A percentile compares a stretch with the other conserved stretches of the same genome.
Conservation (phyloP, 768 basidiomycete genomes). For the Tremella yokohamensis region DNA sequence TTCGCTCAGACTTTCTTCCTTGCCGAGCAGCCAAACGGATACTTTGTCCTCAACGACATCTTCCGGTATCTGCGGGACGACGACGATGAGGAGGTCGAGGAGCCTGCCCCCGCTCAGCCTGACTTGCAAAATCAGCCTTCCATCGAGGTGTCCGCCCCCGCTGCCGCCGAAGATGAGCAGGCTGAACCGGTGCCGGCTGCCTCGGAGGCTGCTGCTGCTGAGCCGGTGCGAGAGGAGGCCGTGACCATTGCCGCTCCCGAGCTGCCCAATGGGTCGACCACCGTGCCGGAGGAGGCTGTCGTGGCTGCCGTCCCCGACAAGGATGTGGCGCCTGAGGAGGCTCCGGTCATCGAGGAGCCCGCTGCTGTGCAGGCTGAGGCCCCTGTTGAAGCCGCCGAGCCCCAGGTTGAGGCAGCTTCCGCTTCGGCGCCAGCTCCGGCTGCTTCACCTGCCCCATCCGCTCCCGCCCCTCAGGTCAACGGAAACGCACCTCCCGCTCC, state of each 20-base stretch:
- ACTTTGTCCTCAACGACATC: conserved; percentile 99
- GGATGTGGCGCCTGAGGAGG: conserved; percentile 34
- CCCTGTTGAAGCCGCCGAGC: conserved; percentile 19
- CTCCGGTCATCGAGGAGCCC: conserved; percentile 46
- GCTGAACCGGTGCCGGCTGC: conserved; percentile 22
- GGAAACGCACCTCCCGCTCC: conserved; percentile 15
- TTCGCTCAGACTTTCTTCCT: conserved; percentile 99
- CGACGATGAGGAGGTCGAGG: conserved; percentile 73
- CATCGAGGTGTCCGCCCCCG: conserved; percentile 14
- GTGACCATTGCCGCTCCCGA: conserved; percentile 16
- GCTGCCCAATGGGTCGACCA: conserved; percentile 44
- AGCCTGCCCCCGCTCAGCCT: conserved; percentile 42
- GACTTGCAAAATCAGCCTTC: conserved; percentile 11
- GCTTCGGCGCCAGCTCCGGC: conserved; percentile 17
- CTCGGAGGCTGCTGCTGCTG: conserved; percentile 9
- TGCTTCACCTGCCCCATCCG: not conserved
- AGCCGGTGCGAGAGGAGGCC: conserved; percentile 11
- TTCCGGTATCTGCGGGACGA: conserved; percentile 99
- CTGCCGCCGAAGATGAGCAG: conserved; percentile 14
- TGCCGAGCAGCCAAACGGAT: conserved; percentile 96
- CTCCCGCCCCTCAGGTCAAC: conserved; percentile 14
- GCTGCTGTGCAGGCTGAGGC: conserved; percentile 25
- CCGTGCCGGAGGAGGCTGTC: conserved; percentile 34
- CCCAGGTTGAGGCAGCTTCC: conserved; percentile 14
- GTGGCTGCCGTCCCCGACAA: conserved; percentile 39